Percentiles rank a stretch among this genome's conserved stretches.
Evolutionary conservation across 441 rosid genomes (phyloP).

Genomic region (Euphorbia corollata): DNA sequence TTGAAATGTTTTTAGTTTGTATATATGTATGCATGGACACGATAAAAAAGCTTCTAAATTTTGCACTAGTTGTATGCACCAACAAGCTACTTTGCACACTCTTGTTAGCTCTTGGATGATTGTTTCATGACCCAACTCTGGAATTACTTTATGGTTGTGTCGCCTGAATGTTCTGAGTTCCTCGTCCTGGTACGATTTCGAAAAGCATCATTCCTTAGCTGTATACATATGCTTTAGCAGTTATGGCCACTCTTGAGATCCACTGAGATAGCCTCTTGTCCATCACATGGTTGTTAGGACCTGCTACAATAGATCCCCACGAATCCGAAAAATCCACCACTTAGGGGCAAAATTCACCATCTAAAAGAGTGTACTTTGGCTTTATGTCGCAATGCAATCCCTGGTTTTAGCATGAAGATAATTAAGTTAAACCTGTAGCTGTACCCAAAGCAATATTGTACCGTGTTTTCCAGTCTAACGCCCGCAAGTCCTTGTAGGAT

Average conservation of each 20-base stretch:
- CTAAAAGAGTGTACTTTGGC: conserved; percentile 70
- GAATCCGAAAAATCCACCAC: conserved; percentile 74
- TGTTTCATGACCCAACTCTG: conserved; percentile 44
- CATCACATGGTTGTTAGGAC: conserved; percentile 76
- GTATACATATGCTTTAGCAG: conserved; percentile 68
- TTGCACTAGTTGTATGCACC: conserved; percentile 49
- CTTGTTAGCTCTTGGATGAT: conserved; percentile 45
- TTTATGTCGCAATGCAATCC: conserved; percentile 38
- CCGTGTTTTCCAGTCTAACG: no score
- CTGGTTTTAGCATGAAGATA: no score
- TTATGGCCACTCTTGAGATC: conserved; percentile 69
- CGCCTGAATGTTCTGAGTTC: conserved; percentile 43
- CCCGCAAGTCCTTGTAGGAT: no score
- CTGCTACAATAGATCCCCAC: conserved; percentile 62
- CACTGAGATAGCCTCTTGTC: conserved; percentile 75
- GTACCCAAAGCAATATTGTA: no score
- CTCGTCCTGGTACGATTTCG: conserved; percentile 64
- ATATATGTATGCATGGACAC: no score
- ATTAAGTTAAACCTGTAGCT: no score
- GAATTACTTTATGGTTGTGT: conserved; percentile 43
- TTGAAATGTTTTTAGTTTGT: no score
- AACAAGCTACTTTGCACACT: conserved; percentile 52
- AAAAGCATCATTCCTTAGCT: conserved; percentile 88
- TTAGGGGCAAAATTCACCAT: conserved; percentile 49
- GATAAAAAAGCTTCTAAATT: no score